These are phyloP conservation scores for Diaporthe amygdali DNA, from an alignment of 2,329 filamentous ascomycete species.

Conservation along the genomic window DNA sequence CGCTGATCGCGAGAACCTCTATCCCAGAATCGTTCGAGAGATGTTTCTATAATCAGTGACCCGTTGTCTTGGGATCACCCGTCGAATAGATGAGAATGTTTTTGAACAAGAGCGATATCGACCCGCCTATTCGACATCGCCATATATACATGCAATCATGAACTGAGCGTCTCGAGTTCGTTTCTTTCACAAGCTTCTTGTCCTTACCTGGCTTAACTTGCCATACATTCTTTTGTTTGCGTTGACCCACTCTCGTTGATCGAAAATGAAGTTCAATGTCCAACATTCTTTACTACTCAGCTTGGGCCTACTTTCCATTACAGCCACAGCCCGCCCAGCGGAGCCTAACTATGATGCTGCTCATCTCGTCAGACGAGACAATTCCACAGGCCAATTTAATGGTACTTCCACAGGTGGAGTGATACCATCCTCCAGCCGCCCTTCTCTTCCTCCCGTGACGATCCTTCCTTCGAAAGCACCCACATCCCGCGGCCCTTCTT, in stretches of 20 bases:
- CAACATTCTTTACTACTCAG: background rate
- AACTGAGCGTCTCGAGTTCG: background rate
- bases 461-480: background rate
- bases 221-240: background rate
- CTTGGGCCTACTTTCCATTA: background rate
- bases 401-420: background rate
- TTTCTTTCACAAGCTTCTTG: background rate
- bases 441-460: background rate
- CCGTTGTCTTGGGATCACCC: background rate
- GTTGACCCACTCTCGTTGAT: background rate
- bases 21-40: background rate
- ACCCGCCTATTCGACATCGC: background rate
- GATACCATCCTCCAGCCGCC: background rate
- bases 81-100: background rate
- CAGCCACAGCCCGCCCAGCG: background rate
- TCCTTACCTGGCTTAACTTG: background rate
- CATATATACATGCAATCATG: background rate
- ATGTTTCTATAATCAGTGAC: background rate
- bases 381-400: background rate
- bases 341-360: background rate
- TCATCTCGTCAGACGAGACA: background rate
- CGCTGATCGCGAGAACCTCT: background rate
- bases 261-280: slow-evolving; percentile 1
- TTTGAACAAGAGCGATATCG: background rate
- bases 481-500: background rate